These are phyloP conservation scores for Botryotinia calthae DNA, from an alignment of 2,329 filamentous ascomycete genomes.

Conservation along the genomic window DNA sequence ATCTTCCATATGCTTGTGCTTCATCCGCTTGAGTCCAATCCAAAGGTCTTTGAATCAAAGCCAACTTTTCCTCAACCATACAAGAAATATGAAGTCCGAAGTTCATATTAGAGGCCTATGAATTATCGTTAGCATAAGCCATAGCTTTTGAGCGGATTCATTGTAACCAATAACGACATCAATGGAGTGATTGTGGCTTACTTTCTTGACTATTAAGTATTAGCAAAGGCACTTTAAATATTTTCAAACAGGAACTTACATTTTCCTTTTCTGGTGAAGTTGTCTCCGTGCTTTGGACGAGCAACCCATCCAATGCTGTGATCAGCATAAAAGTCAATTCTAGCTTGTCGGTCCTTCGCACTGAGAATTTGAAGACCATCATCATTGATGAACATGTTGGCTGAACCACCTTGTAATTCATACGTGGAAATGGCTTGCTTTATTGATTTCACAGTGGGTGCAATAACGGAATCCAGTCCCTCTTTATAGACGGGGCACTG, in stretches of 20 bases:
- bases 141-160: neutral
- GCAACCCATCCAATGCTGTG: slow-evolving; percentile 70
- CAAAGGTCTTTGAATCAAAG: slow-evolving; percentile 52
- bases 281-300: slow-evolving; percentile 60
- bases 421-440: slow-evolving; percentile 76
- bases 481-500: slow-evolving; percentile 91
- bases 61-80: slow-evolving; percentile 68
- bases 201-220: slow-evolving; percentile 40
- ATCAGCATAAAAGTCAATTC: slow-evolving; percentile 67
- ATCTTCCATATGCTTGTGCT: slow-evolving; percentile 61
- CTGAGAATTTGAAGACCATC: slow-evolving; percentile 68
- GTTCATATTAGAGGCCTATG: slow-evolving; percentile 71
- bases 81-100: slow-evolving; percentile 65
- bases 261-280: slow-evolving; percentile 62
- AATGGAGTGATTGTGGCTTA: slow-evolving; percentile 28
- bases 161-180: neutral
- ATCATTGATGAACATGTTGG: slow-evolving; percentile 75
- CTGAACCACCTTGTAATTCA: slow-evolving; percentile 73
- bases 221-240: slow-evolving; percentile 22
- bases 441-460: slow-evolving; percentile 72
- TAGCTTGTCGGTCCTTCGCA: slow-evolving; percentile 59
- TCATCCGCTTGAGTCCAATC: slow-evolving; percentile 70
- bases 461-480: slow-evolving; percentile 70
- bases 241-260: slow-evolving; percentile 30
- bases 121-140: neutral